Conservation (phyloP, 2,329 filamentous ascomycete species). For the Colletotrichum noveboracense region DNA sequence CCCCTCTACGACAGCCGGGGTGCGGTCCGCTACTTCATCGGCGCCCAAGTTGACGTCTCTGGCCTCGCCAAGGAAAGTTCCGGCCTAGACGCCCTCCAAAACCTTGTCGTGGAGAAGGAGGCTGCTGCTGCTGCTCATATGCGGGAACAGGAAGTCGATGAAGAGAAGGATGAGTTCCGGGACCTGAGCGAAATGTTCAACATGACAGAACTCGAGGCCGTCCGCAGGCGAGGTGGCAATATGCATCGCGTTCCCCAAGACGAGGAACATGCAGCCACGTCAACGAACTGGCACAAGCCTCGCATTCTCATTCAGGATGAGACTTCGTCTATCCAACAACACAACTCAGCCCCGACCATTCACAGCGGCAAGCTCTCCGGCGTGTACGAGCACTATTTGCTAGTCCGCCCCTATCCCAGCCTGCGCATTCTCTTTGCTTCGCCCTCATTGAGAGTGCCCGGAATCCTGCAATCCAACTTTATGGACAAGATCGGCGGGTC, state of each 20-base stretch:
- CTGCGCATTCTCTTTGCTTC: constrained; percentile 73
- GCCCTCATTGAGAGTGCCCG: constrained; percentile 69
- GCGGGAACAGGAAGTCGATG: constrained; percentile 15
- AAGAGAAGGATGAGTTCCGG: constrained; percentile 61
- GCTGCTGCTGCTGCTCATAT: constrained; percentile 30
- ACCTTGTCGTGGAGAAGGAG: constrained; percentile 44
- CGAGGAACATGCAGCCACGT: constrained; percentile 39
- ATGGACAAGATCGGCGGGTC: constrained; percentile 59
- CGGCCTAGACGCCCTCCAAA: constrained; percentile 66
- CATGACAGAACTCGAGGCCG: constrained; percentile 67
- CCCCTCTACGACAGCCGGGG: constrained; percentile 73
- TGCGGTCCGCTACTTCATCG: constrained; percentile 70
- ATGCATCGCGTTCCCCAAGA: constrained; percentile 60
- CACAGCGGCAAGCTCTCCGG: constrained; percentile 39
- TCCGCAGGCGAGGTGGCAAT: constrained; percentile 66
- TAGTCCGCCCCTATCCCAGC: constrained; percentile 69
- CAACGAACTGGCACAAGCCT: constrained; percentile 41
- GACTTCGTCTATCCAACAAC: constrained; percentile 20
- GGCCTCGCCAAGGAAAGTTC: constrained; percentile 70
- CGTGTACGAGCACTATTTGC: constrained; percentile 64
- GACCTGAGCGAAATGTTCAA: constrained; percentile 75
- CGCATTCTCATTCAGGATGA: constrained; percentile 46
- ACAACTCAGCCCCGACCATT: neutral
- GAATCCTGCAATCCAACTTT: constrained; percentile 67
- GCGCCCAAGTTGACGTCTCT: constrained; percentile 75